A percentile compares a stretch with the other conserved stretches of the same genome.
Conservation (phyloP, 805 yeast species). For the Barnettozyma siamensis region DNA sequence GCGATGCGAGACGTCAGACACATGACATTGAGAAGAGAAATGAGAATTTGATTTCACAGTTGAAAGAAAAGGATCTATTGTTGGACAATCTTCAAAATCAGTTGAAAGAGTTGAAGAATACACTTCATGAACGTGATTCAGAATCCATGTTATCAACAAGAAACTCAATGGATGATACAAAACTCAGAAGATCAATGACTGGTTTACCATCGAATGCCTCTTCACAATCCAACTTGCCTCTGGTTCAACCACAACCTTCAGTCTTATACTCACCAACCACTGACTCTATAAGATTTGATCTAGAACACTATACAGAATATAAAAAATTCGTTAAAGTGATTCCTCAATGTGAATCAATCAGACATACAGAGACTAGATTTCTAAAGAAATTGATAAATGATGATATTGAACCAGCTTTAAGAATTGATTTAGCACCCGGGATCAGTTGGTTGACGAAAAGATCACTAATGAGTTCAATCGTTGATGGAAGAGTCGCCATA, state of each 20-base stretch:
- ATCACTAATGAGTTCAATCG: constrained; percentile 56
- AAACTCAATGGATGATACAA: constrained; percentile 11
- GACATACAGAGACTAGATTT: constrained; percentile 41
- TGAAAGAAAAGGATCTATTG: constrained; percentile 64
- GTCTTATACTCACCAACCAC: constrained; percentile 37
- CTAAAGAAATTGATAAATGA: constrained; percentile 62
- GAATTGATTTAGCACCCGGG: constrained; percentile 59
- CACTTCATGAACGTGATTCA: constrained; percentile 46
- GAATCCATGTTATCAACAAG: constrained; percentile 13
- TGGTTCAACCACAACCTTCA: constrained; percentile 19
- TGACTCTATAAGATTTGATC: constrained; percentile 37
- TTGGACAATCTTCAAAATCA: constrained; percentile 63
- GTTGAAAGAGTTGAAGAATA: constrained; percentile 55
- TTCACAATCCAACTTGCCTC: background rate
- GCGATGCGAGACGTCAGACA: constrained; percentile 66
- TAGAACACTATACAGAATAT: constrained; percentile 33
- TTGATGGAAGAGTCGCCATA: constrained; percentile 75
- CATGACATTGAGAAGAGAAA: constrained; percentile 56
- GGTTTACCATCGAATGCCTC: constrained; percentile 1
- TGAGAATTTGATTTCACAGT: constrained; percentile 42
- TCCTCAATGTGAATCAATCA: constrained; percentile 29
- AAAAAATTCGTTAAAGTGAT: constrained; percentile 32
- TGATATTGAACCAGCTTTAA: constrained; percentile 72
- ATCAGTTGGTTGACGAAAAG: constrained; percentile 57
- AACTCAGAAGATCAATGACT: background rate